Percentiles rank a stretch among this genome's conserved stretches.
Conservation (phyloP, 2,329 filamentous ascomycete species). For the Curvularia eragrostidis region DNA sequence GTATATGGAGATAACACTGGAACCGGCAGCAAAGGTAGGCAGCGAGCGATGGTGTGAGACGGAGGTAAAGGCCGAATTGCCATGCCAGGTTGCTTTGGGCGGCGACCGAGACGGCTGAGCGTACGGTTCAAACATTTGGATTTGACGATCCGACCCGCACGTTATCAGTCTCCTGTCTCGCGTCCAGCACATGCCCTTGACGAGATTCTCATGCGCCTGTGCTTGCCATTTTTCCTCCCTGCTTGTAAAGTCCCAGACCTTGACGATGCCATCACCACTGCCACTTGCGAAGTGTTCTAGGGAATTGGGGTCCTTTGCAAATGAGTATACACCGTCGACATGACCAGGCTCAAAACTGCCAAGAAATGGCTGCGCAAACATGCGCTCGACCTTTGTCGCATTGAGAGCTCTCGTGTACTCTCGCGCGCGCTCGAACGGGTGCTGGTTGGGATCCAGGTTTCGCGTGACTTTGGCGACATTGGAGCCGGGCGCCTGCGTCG, state of each 20-base stretch:
- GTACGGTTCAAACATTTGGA: conserved; percentile 93
- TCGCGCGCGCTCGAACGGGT: conserved; percentile 88
- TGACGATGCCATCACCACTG: conserved; percentile 82
- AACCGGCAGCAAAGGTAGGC: conserved; percentile 80
- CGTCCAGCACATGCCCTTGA: conserved; percentile 91
- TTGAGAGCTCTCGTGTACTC: conserved; percentile 81
- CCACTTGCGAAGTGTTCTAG: conserved; percentile 54
- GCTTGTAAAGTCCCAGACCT: conserved; percentile 84
- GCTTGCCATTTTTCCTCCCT: conserved; percentile 77
- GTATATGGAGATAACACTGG: conserved; percentile 83
- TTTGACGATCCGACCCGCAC: conserved; percentile 82
- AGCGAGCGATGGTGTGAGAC: conserved; percentile 81
- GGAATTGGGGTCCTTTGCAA: conserved; percentile 57
- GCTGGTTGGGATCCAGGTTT: conserved; percentile 81
- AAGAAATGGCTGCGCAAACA: conserved; percentile 87
- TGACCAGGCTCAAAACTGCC: conserved; percentile 88
- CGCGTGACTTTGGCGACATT: conserved; percentile 69
- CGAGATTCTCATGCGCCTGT: conserved; percentile 89
- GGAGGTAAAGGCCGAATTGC: conserved; percentile 80
- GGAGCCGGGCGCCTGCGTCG: conserved; percentile 71
- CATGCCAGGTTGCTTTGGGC: conserved; percentile 86
- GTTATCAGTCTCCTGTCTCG: conserved; percentile 83
- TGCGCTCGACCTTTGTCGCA: conserved; percentile 90
- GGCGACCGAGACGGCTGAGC: conserved; percentile 70
- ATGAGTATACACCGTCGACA: conserved; percentile 74